A percentile compares a stretch with the other conserved stretches of the same genome.
Conservation (phyloP, 2,329 filamentous ascomycete genomes). For the Amphichorda felina region DNA sequence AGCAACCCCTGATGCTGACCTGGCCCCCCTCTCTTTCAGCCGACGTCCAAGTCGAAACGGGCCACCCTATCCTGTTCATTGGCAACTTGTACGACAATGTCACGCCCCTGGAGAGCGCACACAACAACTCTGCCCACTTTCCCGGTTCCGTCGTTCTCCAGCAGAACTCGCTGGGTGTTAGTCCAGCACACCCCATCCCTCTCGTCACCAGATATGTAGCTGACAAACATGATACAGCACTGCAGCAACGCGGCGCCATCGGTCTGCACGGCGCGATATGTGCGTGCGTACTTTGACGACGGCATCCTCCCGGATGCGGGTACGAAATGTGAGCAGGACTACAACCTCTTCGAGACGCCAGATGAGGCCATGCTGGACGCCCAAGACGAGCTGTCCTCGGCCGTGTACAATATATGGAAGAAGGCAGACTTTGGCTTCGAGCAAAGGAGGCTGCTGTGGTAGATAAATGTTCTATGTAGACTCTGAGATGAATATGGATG, state of each 20-base stretch:
- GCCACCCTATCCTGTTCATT: conserved; percentile 31
- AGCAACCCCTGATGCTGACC: too few species aligned
- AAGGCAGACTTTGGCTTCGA: conserved; percentile 8
- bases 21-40: conserved; percentile 5
- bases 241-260: conserved; percentile 33
- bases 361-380: conserved; percentile 2
- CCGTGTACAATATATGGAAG: conserved; percentile 4
- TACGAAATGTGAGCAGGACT: conserved; percentile 33
- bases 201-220: too few species aligned
- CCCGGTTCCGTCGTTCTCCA: conserved; percentile 31
- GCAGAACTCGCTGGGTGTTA: conserved; percentile 38
- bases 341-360: conserved; percentile 26
- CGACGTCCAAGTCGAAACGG: conserved; percentile 21
- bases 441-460: too few species aligned
- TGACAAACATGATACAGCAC: conserved; percentile 23
- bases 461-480: too few species aligned
- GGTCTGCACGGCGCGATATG: conserved; percentile 26
- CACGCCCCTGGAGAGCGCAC: conserved; percentile 31
- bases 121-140: conserved; percentile 31
- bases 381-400: conserved; percentile 9
- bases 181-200: too few species aligned
- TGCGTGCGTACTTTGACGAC: conserved; percentile 31
- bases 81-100: conserved; percentile 33
- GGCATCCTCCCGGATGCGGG: conserved; percentile 29
- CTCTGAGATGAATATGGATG: neutral